Base-by-base conservation (phyloP, 2,329 filamentous ascomycete species). In the Exophiala aquamarina region DNA sequence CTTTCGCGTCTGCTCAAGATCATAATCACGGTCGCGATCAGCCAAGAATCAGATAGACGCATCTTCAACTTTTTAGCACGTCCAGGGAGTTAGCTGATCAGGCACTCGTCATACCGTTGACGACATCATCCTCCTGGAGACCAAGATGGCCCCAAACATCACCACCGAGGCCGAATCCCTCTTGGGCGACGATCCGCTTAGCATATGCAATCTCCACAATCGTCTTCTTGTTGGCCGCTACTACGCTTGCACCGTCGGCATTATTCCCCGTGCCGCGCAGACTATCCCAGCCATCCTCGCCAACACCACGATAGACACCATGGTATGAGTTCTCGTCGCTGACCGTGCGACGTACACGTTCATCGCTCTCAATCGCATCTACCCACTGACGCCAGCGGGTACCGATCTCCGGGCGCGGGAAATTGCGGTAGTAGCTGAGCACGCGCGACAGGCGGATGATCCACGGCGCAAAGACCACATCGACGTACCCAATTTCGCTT, bases 391-490 rank as follows among this genome's bases (percentile, higher is more conserved):
- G 77, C 83, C 84, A 89, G 5, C 87, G 73, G 50, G 74, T 81
- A 1, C 79, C 82, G 2, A 76, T 73, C 52, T 82, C 76, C 0
- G 83, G 77, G 18, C 82, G 78, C 1, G 79, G 77, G 83, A 85
- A 89, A 17, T 78, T 79, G 15, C 83, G 72, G 54, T 85, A 83
- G 13, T 81, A 79, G 40, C 78, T 75, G 26, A 88, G 68, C 14
- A 89, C 79, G 2, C 80, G 78, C n/a, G 77, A 73, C 50, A 91
- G 69, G 1, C 87, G 77, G 14, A 90, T 62, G 11, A 88, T 77
- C 76, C 88, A 91, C 0, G 87, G 87, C 1, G 86, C 86, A 36
- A 89, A 76, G 60, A 89, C 83, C 13, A 89, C 75, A 56, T 91
- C 86, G 0, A 91, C 87, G 45, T 89, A 83, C 0, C 72, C 75